phyloP scores from a whole-genome alignment of 2,329 filamentous ascomycete genomes.

The Dactylellina drechsleri region DNA sequence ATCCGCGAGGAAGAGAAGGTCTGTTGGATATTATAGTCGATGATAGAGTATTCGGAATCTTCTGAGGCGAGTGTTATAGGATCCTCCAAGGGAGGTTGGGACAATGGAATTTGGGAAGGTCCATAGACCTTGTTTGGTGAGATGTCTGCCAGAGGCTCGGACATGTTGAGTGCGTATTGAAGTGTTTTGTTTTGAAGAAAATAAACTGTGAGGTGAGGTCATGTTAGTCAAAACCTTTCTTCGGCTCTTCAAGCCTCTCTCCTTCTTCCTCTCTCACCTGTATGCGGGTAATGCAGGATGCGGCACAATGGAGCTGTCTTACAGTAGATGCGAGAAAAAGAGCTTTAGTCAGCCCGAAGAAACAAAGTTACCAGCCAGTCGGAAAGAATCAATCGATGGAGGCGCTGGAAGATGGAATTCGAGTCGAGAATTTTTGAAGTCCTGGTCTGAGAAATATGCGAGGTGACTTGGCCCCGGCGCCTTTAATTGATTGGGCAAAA shows the following conservation, averaged over 20 bases:
- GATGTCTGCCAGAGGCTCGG: constrained; percentile 48
- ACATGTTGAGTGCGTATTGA: constrained; percentile 28
- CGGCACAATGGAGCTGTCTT: constrained; percentile 30
- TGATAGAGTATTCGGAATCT: constrained; percentile 52
- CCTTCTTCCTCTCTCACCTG: constrained; percentile 5
- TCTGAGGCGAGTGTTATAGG: constrained; percentile 24
- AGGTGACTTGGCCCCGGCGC: constrained; percentile 37
- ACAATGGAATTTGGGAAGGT: constrained; percentile 35
- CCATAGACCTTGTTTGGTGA: constrained; percentile 53
- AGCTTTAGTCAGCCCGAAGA: constrained; percentile 35
- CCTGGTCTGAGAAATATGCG: constrained; percentile 25
- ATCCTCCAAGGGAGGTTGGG: constrained; percentile 36
- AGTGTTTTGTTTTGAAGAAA: constrained; percentile 5
- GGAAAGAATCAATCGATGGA: constrained; percentile 18
- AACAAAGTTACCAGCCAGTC: constrained; percentile 26
- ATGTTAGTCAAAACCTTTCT: constrained; percentile 15
- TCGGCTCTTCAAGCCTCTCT: neutral
- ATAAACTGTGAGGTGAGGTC: constrained; percentile 24
- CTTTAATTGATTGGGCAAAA: constrained; percentile 39
- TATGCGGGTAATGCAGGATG: constrained; percentile 29
- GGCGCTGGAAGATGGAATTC: too few species aligned
- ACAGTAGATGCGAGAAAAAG: constrained; percentile 20
- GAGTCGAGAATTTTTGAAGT: constrained; percentile 13
- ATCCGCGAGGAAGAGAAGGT: constrained; percentile 36
- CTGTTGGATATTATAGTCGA: constrained; percentile 45